phyloP scores from a whole-genome alignment of 768 basidiomycete genomes.

The Leccinum barrowsii region DNA sequence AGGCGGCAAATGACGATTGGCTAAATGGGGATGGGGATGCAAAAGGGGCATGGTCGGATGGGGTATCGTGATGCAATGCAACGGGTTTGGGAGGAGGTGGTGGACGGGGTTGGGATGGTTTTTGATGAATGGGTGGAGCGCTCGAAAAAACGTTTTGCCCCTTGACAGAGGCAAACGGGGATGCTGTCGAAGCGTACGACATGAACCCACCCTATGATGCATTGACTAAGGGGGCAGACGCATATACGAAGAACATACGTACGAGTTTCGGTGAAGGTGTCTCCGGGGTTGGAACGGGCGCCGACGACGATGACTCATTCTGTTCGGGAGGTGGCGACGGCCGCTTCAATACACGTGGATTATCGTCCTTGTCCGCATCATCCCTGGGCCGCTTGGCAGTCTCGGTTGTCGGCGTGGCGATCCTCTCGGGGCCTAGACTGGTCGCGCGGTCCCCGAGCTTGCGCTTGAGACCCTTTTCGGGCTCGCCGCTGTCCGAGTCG shows the following conservation, averaged over 20 bases:
- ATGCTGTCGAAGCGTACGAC: slow-evolving; percentile 71
- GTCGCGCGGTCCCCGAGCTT: slow-evolving; percentile 66
- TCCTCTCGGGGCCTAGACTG: slow-evolving; percentile 51
- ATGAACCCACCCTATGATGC: slow-evolving; percentile 62
- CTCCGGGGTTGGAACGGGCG: slow-evolving; percentile 9
- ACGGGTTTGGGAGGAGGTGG: slow-evolving; percentile 22
- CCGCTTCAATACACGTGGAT: slow-evolving; percentile 56
- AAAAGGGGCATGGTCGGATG: slow-evolving; percentile 18
- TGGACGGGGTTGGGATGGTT: slow-evolving; percentile 15
- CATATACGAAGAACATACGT: slow-evolving; percentile 21
- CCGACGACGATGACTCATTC: slow-evolving; percentile 17
- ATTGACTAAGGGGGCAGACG: slow-evolving; percentile 6
- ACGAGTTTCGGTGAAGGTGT: slow-evolving; percentile 46
- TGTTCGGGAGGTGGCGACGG: slow-evolving; percentile 69
- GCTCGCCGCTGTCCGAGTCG: slow-evolving; percentile 45
- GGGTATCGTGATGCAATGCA: slow-evolving; percentile 22
- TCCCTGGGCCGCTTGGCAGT: slow-evolving; percentile 59
- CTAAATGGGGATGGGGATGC: slow-evolving; percentile 22
- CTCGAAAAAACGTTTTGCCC: slow-evolving; percentile 53
- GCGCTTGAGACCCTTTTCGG: slow-evolving; percentile 66
- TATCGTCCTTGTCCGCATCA: slow-evolving; percentile 58
- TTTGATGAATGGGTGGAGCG: slow-evolving; percentile 24
- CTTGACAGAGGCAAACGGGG: slow-evolving; percentile 72
- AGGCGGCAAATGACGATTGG: slow-evolving; percentile 21
- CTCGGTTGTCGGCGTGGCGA: slow-evolving; percentile 28